Base-by-base conservation (phyloP, 2,329 filamentous ascomycete genomes). In the Arachnomyces sp. region DNA sequence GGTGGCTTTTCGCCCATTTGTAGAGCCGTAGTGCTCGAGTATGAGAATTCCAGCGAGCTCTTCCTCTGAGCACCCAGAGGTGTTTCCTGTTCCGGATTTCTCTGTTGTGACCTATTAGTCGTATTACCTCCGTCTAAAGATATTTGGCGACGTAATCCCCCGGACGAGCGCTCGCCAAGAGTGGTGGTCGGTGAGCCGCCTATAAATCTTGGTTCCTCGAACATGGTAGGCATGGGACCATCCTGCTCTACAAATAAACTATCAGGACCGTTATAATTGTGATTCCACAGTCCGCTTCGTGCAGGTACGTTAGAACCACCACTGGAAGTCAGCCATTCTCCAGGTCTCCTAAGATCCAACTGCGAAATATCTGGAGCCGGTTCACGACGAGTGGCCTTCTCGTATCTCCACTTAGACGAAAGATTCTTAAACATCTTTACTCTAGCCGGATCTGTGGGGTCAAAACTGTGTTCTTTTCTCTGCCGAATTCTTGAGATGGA, bases 311-410 rank as follows among this genome's bases (percentile, higher is more conserved):
- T 21, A 34, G 32, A 12, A 36, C 13, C 31, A 15, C 29, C 38
- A 18, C 28, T 30, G 7, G 40, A 14, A 9, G 36, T 36, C 28
- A 44, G 34, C 49, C 58, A 65, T 7, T 64, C 55, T 5, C 55
- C 54, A 7, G 62, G 63, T 7, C 47, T 55, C 44, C 52, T 45
- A n/a, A 68, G 46, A 12, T 67, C 50, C 12, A 68, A 35, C 31
- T 61, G 49, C 13, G 45, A 54, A 15, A 59, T 52, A 45, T 66
- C 52, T 12, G 66, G 65, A n/a, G 51, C 47, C 31, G 52, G 55
- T 25, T 67, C 63, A 28, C 51, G 43, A 6, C 44, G 44, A 32
- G 55, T 49, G n/a, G 53, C 49, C 40, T 63, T 63, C 34, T 61
- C 49, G 34, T 55, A 51, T 39, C 47, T 56, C 38, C 55, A 42